These are phyloP conservation scores for Linum tenue DNA, from an alignment of 345 rosid genomes.

Conservation along the genomic window DNA sequence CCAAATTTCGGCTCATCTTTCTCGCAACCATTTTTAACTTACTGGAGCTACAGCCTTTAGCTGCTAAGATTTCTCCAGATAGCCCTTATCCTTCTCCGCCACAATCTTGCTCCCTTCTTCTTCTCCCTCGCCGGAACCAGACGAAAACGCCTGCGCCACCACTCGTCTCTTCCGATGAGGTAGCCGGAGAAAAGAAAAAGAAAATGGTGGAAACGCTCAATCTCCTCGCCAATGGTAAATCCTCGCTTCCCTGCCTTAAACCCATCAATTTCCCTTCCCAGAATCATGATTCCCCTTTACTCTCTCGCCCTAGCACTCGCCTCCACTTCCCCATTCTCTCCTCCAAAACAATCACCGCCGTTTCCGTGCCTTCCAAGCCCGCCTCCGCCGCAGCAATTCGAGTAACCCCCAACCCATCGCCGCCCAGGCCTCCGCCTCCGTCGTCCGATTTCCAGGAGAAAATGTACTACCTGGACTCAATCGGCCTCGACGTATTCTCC, in stretches of 20 bases:
- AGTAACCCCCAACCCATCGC: background rate
- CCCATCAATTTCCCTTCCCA: constrained; percentile 13
- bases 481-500: constrained; percentile 66
- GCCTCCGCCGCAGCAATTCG: constrained; percentile 19
- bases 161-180: constrained; percentile 4
- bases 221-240: constrained; percentile 26
- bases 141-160: background rate
- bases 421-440: constrained; percentile 13
- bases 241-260: constrained; percentile 19
- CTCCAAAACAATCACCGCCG: constrained; percentile 32
- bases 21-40: background rate
- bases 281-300: constrained; percentile 29
- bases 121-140: background rate
- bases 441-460: constrained; percentile 51
- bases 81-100: constrained; percentile 10
- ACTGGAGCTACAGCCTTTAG: background rate
- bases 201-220: constrained; percentile 48
- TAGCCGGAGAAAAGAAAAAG: constrained; percentile 1
- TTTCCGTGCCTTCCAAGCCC: constrained; percentile 36
- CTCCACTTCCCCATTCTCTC: constrained; percentile 38
- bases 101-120: background rate
- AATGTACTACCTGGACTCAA: constrained; percentile 64
- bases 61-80: background rate
- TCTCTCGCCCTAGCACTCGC: constrained; percentile 33
- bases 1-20: background rate